Evolutionary conservation across 2,329 filamentous ascomycete species (phyloP), one percentile per base, ranked within the genome.

Genomic region (Lasiodiplodia citricola): DNA sequence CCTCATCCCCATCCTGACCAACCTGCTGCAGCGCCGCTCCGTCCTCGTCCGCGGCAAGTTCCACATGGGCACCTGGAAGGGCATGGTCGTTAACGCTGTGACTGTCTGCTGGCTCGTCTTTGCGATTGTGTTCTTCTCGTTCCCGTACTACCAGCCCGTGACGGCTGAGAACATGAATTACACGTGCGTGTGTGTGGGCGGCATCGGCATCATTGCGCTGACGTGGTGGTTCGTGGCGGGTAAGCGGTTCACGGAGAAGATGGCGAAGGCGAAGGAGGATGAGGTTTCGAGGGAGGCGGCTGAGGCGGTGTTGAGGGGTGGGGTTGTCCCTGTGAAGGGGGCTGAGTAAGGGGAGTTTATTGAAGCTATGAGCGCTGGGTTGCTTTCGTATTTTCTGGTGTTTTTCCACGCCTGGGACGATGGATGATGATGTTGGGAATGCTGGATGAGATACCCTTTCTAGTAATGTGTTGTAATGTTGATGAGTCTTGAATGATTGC

Each of bases 141-240:
- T 84, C 71, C 82, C 82, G 0, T 83, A 81, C 65, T 73, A 76
- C 51, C 78, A 76, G 74, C 81, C 81, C 0, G 80, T 82, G 10
- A 67, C 54, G 38, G 73, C 72, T 1, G 69, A 70, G 31, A 84
- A 83, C 68, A 85, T 85, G 83, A 85, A 84, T 69, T 84, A 85
- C 70, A 84, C 83, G 1, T 84, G 83, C 58, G 81, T 83, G 0
- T 81, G 83, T 14, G 80, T 84, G 5, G 83, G 82, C 1, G 82
- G 78, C 0, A 76, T 81, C 35, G 69, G 82, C 8, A 55, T 81
- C 1, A 74, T 84, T 11, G 76, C 78, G 62, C 67, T 80, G 2
- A 70, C 69, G 0, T 84, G 82, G 83, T 84, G 82, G 81, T 63
- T 83, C n/a, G 75, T 83, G 64, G 81, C 77, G 1, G 80, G 81